Evolutionary conservation across 495 filamentous ascomycete genomes (phyloP).

Genomic region (Aspergillus haitiensis): DNA sequence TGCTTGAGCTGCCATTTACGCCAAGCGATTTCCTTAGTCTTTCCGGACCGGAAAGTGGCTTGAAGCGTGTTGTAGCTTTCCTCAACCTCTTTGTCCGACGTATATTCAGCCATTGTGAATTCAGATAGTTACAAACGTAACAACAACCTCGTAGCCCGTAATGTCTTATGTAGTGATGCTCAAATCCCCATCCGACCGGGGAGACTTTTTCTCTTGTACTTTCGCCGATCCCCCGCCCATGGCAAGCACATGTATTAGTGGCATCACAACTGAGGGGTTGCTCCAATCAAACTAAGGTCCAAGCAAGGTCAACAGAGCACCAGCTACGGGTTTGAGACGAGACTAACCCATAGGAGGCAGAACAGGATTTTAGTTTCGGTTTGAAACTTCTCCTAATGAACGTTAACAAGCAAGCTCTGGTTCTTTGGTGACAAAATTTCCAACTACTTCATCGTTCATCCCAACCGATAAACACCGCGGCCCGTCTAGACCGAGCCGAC

Average conservation of each 20-base stretch:
- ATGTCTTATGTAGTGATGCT: too few species aligned
- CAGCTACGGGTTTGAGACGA: too few species aligned
- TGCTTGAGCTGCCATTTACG: conserved; percentile 52
- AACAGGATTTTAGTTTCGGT: too few species aligned
- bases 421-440: too few species aligned
- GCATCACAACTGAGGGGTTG: background rate
- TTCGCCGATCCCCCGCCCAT: background rate
- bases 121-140: background rate
- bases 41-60: conserved; percentile 33
- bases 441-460: background rate
- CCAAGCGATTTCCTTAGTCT: conserved; percentile 42
- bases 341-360: too few species aligned
- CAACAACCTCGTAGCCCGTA: background rate
- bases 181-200: background rate
- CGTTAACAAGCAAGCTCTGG: background rate
- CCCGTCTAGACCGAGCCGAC: background rate
- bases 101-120: background rate
- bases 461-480: background rate
- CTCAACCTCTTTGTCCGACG: background rate
- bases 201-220: background rate
- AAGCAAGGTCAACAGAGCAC: too few species aligned
- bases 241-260: background rate
- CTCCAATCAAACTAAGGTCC: background rate
- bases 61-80: conserved; percentile 15
- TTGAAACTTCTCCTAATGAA: background rate